phyloP scores from a whole-genome alignment of 305 asterid species.

The Solanum hybrid region DNA sequence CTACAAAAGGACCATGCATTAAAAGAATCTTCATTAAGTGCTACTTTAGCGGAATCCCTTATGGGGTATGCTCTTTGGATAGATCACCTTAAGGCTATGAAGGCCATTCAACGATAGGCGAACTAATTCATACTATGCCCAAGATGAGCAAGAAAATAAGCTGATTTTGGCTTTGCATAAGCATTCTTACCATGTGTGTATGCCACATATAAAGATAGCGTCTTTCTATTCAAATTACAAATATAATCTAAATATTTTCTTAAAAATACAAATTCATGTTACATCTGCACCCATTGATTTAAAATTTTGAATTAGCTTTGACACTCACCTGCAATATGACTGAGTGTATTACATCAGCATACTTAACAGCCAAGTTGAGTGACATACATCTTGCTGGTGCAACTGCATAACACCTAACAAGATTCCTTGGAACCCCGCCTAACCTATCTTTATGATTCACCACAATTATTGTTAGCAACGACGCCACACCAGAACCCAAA shows the following conservation, averaged over 20 bases:
- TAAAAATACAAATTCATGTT: not conserved
- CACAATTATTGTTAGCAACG: slow-evolving; percentile 56
- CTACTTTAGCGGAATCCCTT: not conserved
- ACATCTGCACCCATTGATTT: not conserved
- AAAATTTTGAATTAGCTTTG: not conserved
- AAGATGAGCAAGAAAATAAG: not conserved
- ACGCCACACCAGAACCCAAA: slow-evolving; percentile 82
- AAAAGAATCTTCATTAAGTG: not conserved
- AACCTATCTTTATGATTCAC: slow-evolving; percentile 63
- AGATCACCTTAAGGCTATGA: not conserved
- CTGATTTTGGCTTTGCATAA: not conserved
- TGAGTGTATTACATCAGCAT: slow-evolving; percentile 73
- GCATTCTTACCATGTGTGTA: not conserved
- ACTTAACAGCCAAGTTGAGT: slow-evolving; percentile 86
- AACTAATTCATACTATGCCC: not conserved
- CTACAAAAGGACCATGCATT: not conserved
- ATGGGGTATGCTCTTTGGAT: not conserved
- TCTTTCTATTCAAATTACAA: not conserved
- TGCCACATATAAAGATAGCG: not conserved
- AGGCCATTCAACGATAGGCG: not conserved
- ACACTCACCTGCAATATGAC: slow-evolving; percentile 73
- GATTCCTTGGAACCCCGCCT: slow-evolving; percentile 66
- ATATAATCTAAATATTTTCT: not conserved
- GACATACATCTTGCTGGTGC: slow-evolving; percentile 96
- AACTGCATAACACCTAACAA: slow-evolving; percentile 69